Evolutionary conservation across 192 early-diverging fungal species (phyloP), one percentile per base, ranked within the genome.

Genomic region (Coemansia umbellata): DNA sequence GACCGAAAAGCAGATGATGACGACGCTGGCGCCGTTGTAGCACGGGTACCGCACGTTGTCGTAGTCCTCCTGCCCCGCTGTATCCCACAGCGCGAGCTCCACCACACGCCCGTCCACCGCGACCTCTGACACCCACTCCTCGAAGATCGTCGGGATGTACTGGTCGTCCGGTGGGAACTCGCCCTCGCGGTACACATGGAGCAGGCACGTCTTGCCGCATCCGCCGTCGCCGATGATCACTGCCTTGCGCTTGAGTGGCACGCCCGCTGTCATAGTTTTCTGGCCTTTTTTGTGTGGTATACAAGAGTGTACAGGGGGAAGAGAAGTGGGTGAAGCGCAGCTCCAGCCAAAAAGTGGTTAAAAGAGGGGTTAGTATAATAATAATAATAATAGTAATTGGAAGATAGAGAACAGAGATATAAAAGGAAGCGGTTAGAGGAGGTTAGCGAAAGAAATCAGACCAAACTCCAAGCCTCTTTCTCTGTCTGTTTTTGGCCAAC

Each of bases 21-120:
- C 86, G 37, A 93, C 91, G 70, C 92, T 84, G 14, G 92, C 87
- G 57, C 91, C 91, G 37, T 91, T 88, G 69, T 95, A 97, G 39
- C 89, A 91, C 21, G 94, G 81, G 28, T 91, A 90, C 48, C 93
- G 86, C 49, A 97, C 79, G 53, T 91, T 87, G 70, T 95, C 92
- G 70, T 97, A 94, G 70, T 97, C 94, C 75, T 95, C 93, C 53
- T 94, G 92, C 26, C 90, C 93, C 42, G 93, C 92, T 50, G 93
- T 96, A 87, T 98, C 95, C 92, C 93, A 98, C 35, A 96, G 77
- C 37, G 91, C 91, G 28, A 98, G 78, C 66, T 96, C 88, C 28
- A 95, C 89, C 32, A 77, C 76, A 63, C 86, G 87, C 41, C 88
- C 91, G 69, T 96, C 91, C 27, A 93, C 83, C 43, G 86, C 80